Percentiles rank a stretch among this genome's conserved stretches.
These are phyloP conservation scores for Mycena sanguinolenta DNA, from an alignment of 768 basidiomycete genomes.

Conservation along the genomic window DNA sequence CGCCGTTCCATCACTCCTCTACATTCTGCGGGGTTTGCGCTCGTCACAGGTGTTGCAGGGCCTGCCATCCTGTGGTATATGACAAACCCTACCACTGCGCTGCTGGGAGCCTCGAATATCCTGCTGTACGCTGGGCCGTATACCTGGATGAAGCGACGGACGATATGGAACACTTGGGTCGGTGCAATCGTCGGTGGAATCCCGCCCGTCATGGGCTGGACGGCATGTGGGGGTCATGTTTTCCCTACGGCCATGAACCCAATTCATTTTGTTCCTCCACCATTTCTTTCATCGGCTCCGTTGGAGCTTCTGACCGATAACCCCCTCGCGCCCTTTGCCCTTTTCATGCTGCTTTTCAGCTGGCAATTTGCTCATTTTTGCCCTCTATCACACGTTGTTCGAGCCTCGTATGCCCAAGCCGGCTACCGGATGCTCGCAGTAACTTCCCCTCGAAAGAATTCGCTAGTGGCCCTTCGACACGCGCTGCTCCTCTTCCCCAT, in stretches of 20 bases:
- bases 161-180: slow-evolving; percentile 91
- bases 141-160: slow-evolving; percentile 93
- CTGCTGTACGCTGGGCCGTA: slow-evolving; percentile 87
- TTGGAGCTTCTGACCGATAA: slow-evolving; percentile 72
- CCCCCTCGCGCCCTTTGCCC: slow-evolving; percentile 81
- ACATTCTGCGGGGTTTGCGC: slow-evolving; percentile 87
- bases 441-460: slow-evolving; percentile 81
- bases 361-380: slow-evolving; percentile 99
- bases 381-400: slow-evolving; percentile 87
- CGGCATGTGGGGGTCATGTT: slow-evolving; percentile 95
- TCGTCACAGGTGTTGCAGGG: slow-evolving; percentile 82
- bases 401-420: too few relatives aligned
- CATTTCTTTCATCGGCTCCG: slow-evolving; percentile 60
- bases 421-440: slow-evolving; percentile 97
- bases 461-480: slow-evolving; percentile 89
- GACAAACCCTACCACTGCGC: slow-evolving; percentile 88
- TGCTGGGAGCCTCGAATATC: slow-evolving; percentile 87
- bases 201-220: slow-evolving; percentile 98
- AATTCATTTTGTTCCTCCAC: slow-evolving; percentile 69
- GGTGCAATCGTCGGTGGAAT: slow-evolving; percentile 93
- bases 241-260: slow-evolving; percentile 68
- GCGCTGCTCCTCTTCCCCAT: slow-evolving; percentile 78
- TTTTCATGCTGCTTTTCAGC: slow-evolving; percentile 85
- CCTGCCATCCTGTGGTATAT: slow-evolving; percentile 82
- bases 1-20: slow-evolving; percentile 84